These are phyloP conservation scores for Rhododendron molle DNA, from an alignment of 148 eudicot genomes.

Conservation along the genomic window DNA sequence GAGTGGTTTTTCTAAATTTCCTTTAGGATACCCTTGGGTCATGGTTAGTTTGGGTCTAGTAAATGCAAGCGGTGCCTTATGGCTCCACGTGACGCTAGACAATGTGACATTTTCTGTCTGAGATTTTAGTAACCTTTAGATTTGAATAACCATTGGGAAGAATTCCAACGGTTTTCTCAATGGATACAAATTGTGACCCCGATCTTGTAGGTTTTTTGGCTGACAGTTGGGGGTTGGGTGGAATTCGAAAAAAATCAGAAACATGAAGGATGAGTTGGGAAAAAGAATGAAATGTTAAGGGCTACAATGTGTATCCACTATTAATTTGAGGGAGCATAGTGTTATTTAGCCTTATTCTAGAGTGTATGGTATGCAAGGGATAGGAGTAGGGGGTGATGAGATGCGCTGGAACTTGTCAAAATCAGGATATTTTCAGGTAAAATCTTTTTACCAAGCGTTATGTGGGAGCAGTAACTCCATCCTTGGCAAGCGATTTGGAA, in stretches of 20 bases:
- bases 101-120: neutral
- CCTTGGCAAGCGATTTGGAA: too few relatives aligned
- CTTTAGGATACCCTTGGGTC: neutral
- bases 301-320: too few relatives aligned
- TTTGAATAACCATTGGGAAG: neutral
- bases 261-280: neutral
- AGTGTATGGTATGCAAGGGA: too few relatives aligned
- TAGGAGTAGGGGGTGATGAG: too few relatives aligned
- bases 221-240: neutral
- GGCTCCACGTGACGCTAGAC: neutral
- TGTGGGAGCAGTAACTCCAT: too few relatives aligned
- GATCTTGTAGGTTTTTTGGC: neutral
- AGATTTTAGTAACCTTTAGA: neutral
- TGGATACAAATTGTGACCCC: neutral
- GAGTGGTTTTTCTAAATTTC: neutral
- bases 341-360: neutral
- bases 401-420: too few relatives aligned
- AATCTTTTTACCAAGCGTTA: too few relatives aligned
- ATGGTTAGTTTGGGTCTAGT: neutral
- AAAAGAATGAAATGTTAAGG: neutral
- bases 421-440: too few relatives aligned
- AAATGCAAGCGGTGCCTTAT: neutral
- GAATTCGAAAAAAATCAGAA: neutral
- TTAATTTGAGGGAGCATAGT: neutral
- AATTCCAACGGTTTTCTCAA: neutral